Percentiles rank a stretch among this genome's conserved stretches.
Conservation (phyloP, 768 basidiomycete genomes). For the Cubamyces lactineus region DNA sequence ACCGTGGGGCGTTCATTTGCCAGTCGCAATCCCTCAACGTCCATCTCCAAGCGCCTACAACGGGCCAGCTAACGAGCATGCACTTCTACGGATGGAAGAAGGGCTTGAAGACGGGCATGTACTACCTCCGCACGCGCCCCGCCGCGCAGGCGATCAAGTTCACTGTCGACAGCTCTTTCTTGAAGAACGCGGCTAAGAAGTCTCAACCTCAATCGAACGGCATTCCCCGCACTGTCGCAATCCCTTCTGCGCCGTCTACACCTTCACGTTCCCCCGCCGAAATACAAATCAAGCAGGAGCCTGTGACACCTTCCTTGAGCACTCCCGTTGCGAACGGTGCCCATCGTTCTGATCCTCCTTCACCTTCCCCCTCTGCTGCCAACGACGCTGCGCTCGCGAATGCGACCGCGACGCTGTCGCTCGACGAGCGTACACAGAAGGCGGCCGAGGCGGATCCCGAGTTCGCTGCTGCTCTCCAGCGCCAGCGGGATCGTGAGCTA, state of each 20-base stretch:
- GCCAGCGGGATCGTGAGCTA: constrained; percentile 70
- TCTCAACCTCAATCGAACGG: constrained; percentile 9
- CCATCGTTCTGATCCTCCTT: constrained; percentile 30
- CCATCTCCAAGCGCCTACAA: constrained; percentile 85
- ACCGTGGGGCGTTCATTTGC: constrained; percentile 97
- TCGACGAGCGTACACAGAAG: constrained; percentile 52
- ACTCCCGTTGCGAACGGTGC: constrained; percentile 23
- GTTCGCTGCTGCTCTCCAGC: constrained; percentile 75
- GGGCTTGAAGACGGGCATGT: constrained; percentile 99
- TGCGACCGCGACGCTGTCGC: constrained; percentile 40
- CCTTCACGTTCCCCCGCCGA: constrained; percentile 4
- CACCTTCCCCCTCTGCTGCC: constrained; percentile 32
- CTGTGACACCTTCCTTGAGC: constrained; percentile 18
- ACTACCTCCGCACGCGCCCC: constrained; percentile 93
- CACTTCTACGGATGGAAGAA: constrained; percentile 99
- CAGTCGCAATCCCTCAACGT: constrained; percentile 95
- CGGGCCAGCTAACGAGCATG: constrained; percentile 93
- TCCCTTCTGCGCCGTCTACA: constrained; percentile 2
- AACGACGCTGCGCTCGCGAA: constrained; percentile 20
- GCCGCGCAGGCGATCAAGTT: constrained; percentile 98
- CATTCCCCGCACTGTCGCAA: neutral
- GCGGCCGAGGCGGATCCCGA: constrained; percentile 70
- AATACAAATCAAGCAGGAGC: constrained; percentile 28
- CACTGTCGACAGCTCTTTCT: constrained; percentile 83
- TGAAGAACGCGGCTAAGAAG: constrained; percentile 56